Evolutionary conservation across 495 filamentous ascomycete genomes (phyloP).

Genomic region (Lepidopterella palustris): DNA sequence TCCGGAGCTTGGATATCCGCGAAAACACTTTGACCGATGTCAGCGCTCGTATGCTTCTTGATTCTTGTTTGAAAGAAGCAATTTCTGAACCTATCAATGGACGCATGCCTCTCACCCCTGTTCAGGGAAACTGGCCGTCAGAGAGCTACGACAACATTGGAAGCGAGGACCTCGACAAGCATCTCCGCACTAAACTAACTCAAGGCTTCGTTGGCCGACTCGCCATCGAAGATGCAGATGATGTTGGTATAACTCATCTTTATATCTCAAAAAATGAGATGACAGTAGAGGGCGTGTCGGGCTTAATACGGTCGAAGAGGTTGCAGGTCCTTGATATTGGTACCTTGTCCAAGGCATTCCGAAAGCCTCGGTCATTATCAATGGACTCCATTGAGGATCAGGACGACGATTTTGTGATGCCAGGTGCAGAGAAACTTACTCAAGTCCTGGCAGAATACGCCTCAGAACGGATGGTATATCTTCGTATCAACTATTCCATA

Average conservation of each 20-base stretch:
- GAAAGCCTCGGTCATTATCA: not conserved
- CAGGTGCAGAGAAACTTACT: conserved; percentile 51
- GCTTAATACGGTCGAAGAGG: conserved; percentile 45
- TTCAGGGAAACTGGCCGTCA: conserved; percentile 25
- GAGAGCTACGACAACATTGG: conserved; percentile 30
- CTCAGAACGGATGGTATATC: conserved; percentile 45
- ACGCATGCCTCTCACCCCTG: conserved; percentile 1
- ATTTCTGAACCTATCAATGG: not conserved
- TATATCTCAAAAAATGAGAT: conserved; percentile 43
- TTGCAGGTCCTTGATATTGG: conserved; percentile 51
- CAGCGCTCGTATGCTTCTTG: conserved; percentile 47
- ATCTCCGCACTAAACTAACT: conserved; percentile 45
- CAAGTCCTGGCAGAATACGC: conserved; percentile 44
- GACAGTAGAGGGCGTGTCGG: conserved; percentile 48
- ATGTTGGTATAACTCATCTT: conserved; percentile 53
- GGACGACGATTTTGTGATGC: conserved; percentile 30
- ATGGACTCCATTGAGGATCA: conserved; percentile 26
- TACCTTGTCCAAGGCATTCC: conserved; percentile 1
- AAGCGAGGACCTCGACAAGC: conserved; percentile 44
- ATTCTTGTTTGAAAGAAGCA: conserved; percentile 42
- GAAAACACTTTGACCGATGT: conserved; percentile 54
- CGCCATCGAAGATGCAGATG: conserved; percentile 48
- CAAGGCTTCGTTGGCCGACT: conserved; percentile 45
- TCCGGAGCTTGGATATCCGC: conserved; percentile 55
- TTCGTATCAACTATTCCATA: conserved; percentile 53